phyloP scores from a whole-genome alignment of 108 stramenopile genomes.

The Cyclotella baltica region DNA sequence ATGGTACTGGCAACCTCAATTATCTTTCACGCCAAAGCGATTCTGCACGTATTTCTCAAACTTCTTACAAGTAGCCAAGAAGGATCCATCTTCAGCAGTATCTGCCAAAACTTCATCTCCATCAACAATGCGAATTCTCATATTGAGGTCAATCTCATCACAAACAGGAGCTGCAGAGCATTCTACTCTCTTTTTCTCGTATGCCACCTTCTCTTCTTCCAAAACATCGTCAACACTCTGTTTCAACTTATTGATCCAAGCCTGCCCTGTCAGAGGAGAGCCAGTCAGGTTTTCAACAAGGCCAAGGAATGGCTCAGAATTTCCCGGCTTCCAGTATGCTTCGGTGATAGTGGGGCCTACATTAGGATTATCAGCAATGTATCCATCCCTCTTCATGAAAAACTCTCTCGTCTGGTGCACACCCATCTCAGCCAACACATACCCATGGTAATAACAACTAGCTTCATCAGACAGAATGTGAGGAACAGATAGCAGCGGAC shows the following conservation, averaged over 20 bases:
- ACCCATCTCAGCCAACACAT: constrained; percentile 79
- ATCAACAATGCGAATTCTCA: constrained; percentile 76
- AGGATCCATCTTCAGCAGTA: constrained; percentile 45
- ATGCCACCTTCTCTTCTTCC: constrained; percentile 61
- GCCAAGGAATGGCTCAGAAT: constrained; percentile 69
- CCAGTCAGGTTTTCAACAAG: constrained; percentile 74
- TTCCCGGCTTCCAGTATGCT: constrained; percentile 74
- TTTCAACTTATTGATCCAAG: constrained; percentile 66
- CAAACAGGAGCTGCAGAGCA: constrained; percentile 6
- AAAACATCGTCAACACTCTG: constrained; percentile 66
- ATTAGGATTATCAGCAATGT: constrained; percentile 74
- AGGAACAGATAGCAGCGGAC: constrained; percentile 71
- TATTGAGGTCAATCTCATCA: constrained; percentile 64
- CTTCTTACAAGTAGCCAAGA: constrained; percentile 64
- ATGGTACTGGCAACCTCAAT: no score
- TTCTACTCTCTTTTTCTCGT: constrained; percentile 54
- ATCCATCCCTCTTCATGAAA: constrained; percentile 65
- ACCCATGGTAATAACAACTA: constrained; percentile 70
- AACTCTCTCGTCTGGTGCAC: constrained; percentile 79
- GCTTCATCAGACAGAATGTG: constrained; percentile 81
- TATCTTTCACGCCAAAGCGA: constrained; percentile 44
- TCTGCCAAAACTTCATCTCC: constrained; percentile 74
- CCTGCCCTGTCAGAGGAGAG: constrained; percentile 68
- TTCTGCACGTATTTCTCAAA: constrained; percentile 69
- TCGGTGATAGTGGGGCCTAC: constrained; percentile 67